Evolutionary conservation across 805 yeast species (phyloP).

Genomic region (Hanseniaspora vineae): DNA sequence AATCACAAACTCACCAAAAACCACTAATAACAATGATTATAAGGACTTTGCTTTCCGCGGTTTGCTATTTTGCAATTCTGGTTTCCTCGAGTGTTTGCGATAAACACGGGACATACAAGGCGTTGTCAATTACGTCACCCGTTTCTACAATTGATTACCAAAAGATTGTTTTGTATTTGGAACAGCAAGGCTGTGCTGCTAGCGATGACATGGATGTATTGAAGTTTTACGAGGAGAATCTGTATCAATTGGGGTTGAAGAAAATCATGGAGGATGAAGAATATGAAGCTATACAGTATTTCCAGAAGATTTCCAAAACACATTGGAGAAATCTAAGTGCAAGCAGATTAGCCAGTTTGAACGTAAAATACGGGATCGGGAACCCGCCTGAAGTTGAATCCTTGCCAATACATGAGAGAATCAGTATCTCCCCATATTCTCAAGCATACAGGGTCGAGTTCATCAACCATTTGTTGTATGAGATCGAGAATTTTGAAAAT

Average conservation of each 20-base stretch:
- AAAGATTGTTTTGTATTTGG: background rate
- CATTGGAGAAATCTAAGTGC: background rate
- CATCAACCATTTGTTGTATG: background rate
- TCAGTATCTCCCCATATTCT: background rate
- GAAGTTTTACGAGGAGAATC: background rate
- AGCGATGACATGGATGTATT: background rate
- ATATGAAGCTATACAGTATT: slow-evolving; percentile 1
- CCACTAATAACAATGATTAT: background rate
- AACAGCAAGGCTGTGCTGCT: background rate
- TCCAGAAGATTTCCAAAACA: background rate
- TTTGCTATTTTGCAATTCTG: background rate
- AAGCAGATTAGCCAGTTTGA: background rate
- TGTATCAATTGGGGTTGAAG: background rate
- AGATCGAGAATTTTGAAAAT: background rate
- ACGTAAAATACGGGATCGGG: background rate
- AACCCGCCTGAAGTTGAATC: background rate
- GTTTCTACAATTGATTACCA: background rate
- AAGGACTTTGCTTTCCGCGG: background rate
- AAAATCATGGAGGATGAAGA: slow-evolving; percentile 24
- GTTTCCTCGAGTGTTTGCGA: background rate
- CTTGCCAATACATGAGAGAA: background rate
- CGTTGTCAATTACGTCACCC: background rate
- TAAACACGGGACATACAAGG: background rate
- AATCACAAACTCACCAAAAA: no score
- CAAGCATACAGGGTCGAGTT: background rate